Conservation (phyloP, 495 filamentous ascomycete genomes). For the Hypoxylon perforatum region DNA sequence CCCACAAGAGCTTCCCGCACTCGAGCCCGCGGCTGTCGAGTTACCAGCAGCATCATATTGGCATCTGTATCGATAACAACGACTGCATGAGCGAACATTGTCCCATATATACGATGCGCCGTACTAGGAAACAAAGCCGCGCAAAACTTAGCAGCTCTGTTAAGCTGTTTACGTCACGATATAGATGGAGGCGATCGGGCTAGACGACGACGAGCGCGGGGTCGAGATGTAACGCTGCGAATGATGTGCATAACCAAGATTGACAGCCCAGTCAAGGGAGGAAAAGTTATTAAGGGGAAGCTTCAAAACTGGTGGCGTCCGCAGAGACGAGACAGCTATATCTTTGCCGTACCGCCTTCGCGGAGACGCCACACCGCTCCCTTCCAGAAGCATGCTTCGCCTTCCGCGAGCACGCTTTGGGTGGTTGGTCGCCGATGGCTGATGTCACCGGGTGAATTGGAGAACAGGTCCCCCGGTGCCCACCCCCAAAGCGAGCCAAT, state of each 20-base stretch:
- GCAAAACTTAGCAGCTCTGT: background rate
- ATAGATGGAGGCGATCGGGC: background rate
- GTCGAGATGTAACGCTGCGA: background rate
- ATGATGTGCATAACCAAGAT: conserved; percentile 1
- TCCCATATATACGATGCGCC: background rate
- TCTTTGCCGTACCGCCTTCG: background rate
- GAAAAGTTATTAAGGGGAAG: no score
- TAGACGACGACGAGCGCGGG: background rate
- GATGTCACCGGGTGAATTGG: conserved; percentile 30
- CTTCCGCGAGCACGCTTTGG: background rate
- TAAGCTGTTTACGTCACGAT: background rate
- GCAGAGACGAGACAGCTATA: background rate
- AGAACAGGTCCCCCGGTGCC: background rate
- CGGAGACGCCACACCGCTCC: background rate
- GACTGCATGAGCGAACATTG: background rate
- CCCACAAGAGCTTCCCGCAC: conserved; percentile 2
- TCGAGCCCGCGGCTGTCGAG: conserved; percentile 3
- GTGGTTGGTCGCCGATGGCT: conserved; percentile 9
- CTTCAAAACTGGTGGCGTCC: background rate
- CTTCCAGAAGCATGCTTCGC: conserved; percentile 2
- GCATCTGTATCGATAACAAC: background rate
- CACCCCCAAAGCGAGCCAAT: conserved; percentile 21
- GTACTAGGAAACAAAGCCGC: background rate
- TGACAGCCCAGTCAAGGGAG: background rate
- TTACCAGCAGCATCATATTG: background rate